These are phyloP conservation scores for Penicillium concentricum DNA, from an alignment of 2,329 filamentous ascomycete species.

Conservation along the genomic window DNA sequence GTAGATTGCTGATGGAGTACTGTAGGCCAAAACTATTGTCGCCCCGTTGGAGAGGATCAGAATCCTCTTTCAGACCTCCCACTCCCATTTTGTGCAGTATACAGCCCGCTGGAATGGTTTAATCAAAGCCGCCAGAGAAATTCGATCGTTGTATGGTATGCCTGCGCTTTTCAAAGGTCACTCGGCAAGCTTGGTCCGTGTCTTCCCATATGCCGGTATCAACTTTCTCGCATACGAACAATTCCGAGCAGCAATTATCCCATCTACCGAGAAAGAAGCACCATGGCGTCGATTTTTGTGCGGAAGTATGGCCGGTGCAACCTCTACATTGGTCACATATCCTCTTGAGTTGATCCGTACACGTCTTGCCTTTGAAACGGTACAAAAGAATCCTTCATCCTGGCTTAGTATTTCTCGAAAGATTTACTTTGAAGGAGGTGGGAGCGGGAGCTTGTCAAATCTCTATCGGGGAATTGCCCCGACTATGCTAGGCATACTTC, in stretches of 20 bases:
- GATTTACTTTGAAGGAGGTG: conserved; percentile 75
- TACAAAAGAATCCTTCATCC: conserved; percentile 60
- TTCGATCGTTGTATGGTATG: background rate
- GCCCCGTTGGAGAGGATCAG: conserved; percentile 3
- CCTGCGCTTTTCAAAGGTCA: conserved; percentile 77
- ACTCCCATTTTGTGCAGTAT: conserved; percentile 60
- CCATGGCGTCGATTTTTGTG: conserved; percentile 62
- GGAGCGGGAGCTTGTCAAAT: conserved; percentile 72
- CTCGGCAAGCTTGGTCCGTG: conserved; percentile 86
- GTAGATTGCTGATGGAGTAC: background rate
- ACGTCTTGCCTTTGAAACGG: conserved; percentile 87
- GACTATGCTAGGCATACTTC: conserved; percentile 90
- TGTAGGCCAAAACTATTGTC: conserved; percentile 6
- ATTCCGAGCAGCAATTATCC: conserved; percentile 77
- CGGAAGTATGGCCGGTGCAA: conserved; percentile 63
- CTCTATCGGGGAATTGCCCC: conserved; percentile 94
- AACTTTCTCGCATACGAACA: conserved; percentile 99
- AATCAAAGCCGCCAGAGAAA: conserved; percentile 65
- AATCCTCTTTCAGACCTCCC: conserved; percentile 7
- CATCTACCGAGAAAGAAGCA: conserved; percentile 71
- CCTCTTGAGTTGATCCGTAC: conserved; percentile 91
- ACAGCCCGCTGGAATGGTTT: conserved; percentile 84
- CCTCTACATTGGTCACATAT: conserved; percentile 94
- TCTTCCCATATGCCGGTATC: conserved; percentile 96
- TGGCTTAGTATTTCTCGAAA: conserved; percentile 72